A percentile compares a stretch with the other conserved stretches of the same genome.
These are phyloP conservation scores for Chaetomium olivaceum DNA, from an alignment of 2,329 filamentous ascomycete genomes.

Conservation along the genomic window DNA sequence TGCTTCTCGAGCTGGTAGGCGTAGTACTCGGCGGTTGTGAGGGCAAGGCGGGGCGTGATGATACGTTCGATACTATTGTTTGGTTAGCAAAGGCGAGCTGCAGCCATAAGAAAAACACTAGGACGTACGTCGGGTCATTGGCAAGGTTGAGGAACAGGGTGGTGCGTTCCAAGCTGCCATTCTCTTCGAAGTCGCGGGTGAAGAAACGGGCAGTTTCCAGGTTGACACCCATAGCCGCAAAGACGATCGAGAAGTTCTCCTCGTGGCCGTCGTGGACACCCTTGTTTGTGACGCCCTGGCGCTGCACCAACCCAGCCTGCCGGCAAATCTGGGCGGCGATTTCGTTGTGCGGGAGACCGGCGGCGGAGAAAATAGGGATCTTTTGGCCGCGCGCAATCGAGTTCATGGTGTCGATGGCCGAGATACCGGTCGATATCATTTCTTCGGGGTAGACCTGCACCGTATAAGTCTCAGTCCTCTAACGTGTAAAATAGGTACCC, in stretches of 20 bases:
- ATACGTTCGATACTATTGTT: slow-evolving; percentile 88
- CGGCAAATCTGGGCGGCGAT: slow-evolving; percentile 98
- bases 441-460: slow-evolving; percentile 92
- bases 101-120: not conserved
- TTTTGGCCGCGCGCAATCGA: slow-evolving; percentile 98
- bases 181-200: slow-evolving; percentile 97
- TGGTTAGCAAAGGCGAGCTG: slow-evolving; percentile 22
- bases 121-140: slow-evolving; percentile 89
- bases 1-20: slow-evolving; percentile 99
- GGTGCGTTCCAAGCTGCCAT: slow-evolving; percentile 95
- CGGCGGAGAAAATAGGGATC: slow-evolving; percentile 98
- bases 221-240: slow-evolving; percentile 99
- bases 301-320: slow-evolving; percentile 88
- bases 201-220: slow-evolving; percentile 99
- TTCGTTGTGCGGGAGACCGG: slow-evolving; percentile 98
- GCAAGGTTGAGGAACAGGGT: slow-evolving; percentile 99
- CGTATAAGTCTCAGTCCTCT: slow-evolving; percentile 26
- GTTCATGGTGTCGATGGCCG: slow-evolving; percentile 98
- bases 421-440: slow-evolving; percentile 99
- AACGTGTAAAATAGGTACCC: slow-evolving; percentile 35
- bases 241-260: slow-evolving; percentile 99
- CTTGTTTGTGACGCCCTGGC: slow-evolving; percentile 79
- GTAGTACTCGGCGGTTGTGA: slow-evolving; percentile 99
- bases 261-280: slow-evolving; percentile 94
- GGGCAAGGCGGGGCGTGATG: slow-evolving; percentile 95